phyloP scores from a whole-genome alignment of 345 rosid species.

The Erodium maritimum region DNA sequence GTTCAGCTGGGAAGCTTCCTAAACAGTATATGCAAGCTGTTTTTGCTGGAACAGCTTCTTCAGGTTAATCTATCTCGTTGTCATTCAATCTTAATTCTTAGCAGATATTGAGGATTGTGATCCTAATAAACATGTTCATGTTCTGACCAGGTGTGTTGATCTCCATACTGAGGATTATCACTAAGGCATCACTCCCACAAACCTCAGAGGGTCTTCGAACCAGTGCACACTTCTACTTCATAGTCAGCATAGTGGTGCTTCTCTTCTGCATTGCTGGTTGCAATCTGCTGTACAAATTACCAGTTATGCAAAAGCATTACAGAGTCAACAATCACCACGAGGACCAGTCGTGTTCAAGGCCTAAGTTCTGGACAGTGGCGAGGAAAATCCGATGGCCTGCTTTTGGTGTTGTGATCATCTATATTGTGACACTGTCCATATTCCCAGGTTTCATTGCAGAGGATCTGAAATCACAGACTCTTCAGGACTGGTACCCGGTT shows the following conservation, averaged over 20 bases:
- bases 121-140: background rate
- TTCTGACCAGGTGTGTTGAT: slow-evolving; percentile 52
- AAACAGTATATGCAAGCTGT: slow-evolving; percentile 90
- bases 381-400: slow-evolving; percentile 51
- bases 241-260: slow-evolving; percentile 49
- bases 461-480: slow-evolving; percentile 37
- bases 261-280: slow-evolving; percentile 47
- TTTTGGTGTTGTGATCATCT: slow-evolving; percentile 45
- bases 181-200: slow-evolving; percentile 77
- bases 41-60: slow-evolving; percentile 90
- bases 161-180: slow-evolving; percentile 59
- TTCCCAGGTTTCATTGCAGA: slow-evolving; percentile 83
- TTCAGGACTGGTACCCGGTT: slow-evolving; percentile 74
- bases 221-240: slow-evolving; percentile 70
- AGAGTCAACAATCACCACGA: slow-evolving; percentile 9
- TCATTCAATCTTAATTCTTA: background rate
- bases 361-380: slow-evolving; percentile 33
- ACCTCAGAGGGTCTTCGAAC: slow-evolving; percentile 54
- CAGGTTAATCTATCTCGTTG: slow-evolving; percentile 37
- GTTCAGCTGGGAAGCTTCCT: slow-evolving; percentile 81
- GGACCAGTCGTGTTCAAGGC: slow-evolving; percentile 21
- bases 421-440: slow-evolving; percentile 63
- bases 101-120: background rate
- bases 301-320: slow-evolving; percentile 50
- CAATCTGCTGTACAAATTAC: slow-evolving; percentile 61